These are phyloP conservation scores for Basipetospora sp. DNA, from an alignment of 2,329 filamentous ascomycete genomes.

Conservation along the genomic window DNA sequence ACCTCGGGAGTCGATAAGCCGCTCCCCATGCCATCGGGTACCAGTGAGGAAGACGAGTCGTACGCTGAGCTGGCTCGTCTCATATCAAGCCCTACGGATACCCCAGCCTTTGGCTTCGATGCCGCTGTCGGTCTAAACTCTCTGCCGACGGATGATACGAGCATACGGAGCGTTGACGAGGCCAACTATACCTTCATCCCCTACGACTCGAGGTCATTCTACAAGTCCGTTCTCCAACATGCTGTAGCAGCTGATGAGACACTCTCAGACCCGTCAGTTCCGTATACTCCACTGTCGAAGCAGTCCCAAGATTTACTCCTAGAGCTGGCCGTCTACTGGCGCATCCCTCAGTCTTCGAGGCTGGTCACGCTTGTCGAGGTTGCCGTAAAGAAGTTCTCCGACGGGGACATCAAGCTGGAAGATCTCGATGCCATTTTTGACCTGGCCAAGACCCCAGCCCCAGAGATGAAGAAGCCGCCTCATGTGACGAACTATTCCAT, in stretches of 20 bases:
- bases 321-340: constrained; percentile 77
- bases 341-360: constrained; percentile 69
- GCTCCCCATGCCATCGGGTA: constrained; percentile 32
- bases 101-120: constrained; percentile 11
- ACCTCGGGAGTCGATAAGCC: constrained; percentile 42
- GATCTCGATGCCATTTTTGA: constrained; percentile 74
- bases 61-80: constrained; percentile 39
- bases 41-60: constrained; percentile 32
- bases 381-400: constrained; percentile 67
- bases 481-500: constrained; percentile 36
- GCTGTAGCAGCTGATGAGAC: constrained; percentile 53
- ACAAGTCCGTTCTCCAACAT: constrained; percentile 67
- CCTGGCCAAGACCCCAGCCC: constrained; percentile 57
- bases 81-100: constrained; percentile 31
- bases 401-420: constrained; percentile 66
- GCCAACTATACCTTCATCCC: constrained; percentile 80
- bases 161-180: constrained; percentile 42
- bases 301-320: constrained; percentile 69
- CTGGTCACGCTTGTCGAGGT: constrained; percentile 74
- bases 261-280: constrained; percentile 36
- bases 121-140: constrained; percentile 43
- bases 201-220: constrained; percentile 65
- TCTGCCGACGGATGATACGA: constrained; percentile 45
- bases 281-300: constrained; percentile 49
- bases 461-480: constrained; percentile 50